Evolutionary conservation across 495 filamentous ascomycete species (phyloP).

Genomic region (Neurospora cerealis): DNA sequence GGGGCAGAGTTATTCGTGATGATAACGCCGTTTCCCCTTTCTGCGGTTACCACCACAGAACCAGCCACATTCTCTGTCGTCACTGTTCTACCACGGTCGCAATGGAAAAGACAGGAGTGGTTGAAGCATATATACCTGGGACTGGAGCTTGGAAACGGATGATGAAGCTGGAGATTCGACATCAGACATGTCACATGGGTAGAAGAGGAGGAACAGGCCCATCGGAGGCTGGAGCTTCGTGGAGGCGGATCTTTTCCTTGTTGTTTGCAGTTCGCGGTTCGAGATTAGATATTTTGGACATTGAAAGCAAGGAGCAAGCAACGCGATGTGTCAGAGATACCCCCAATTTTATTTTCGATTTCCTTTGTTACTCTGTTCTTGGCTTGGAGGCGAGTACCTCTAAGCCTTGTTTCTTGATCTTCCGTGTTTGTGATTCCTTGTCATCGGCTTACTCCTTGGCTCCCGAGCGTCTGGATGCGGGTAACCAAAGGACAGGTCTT

Average conservation of each 20-base stretch:
- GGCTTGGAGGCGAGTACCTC: neutral
- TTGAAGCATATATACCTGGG: neutral
- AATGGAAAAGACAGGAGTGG: too few relatives aligned
- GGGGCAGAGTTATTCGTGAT: neutral
- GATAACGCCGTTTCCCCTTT: neutral
- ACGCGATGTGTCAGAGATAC: neutral
- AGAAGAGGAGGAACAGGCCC: neutral
- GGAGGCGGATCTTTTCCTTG: neutral
- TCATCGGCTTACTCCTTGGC: neutral
- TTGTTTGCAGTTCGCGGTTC: neutral
- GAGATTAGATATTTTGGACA: neutral
- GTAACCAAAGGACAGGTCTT: too few relatives aligned
- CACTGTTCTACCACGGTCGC: too few relatives aligned
- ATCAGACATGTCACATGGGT: neutral
- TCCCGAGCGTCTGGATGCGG: neutral
- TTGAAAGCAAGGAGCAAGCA: neutral
- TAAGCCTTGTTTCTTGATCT: neutral
- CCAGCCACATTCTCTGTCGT: neutral
- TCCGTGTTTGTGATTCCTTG: neutral
- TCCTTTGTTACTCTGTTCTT: neutral
- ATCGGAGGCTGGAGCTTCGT: neutral
- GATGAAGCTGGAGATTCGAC: neutral
- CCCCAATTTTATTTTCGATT: neutral
- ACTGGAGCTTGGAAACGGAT: neutral
- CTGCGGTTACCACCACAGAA: too few relatives aligned